Conservation (phyloP, 352 stramenopile genomes). For the Phytophthora quininea region DNA sequence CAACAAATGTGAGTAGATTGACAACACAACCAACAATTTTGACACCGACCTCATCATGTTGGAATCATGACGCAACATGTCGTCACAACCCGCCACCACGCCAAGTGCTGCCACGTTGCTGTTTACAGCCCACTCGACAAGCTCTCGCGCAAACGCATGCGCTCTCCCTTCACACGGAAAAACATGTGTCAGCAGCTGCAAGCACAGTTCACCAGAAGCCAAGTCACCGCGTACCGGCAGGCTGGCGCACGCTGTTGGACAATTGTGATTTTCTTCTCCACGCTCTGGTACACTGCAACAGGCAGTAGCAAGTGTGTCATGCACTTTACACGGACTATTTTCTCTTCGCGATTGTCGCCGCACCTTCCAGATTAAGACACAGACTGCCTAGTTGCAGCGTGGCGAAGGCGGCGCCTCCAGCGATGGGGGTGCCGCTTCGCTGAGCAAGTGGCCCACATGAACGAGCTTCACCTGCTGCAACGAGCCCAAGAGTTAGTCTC, state of each 20-base stretch:
- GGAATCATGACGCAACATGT: slow-evolving; percentile 82
- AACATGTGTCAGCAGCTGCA: background rate
- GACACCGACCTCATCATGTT: slow-evolving; percentile 70
- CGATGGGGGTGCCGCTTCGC: slow-evolving; percentile 66
- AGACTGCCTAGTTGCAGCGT: slow-evolving; percentile 47
- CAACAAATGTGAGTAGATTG: slow-evolving; percentile 5
- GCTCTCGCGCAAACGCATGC: slow-evolving; percentile 52
- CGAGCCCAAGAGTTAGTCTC: slow-evolving; percentile 9
- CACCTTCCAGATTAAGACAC: slow-evolving; percentile 84
- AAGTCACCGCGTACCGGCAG: slow-evolving; percentile 38
- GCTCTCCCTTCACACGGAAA: slow-evolving; percentile 51
- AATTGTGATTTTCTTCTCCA: slow-evolving; percentile 67
- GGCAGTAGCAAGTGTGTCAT: slow-evolving; percentile 1
- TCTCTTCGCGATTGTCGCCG: slow-evolving; percentile 8
- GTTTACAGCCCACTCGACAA: slow-evolving; percentile 57
- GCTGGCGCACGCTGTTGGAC: slow-evolving; percentile 76
- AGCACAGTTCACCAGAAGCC: background rate
- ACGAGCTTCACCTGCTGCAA: slow-evolving; percentile 46
- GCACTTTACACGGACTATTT: no score
- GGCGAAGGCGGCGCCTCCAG: slow-evolving; percentile 57
- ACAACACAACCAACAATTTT: slow-evolving; percentile 19
- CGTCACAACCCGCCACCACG: slow-evolving; percentile 69
- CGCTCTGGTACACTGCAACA: slow-evolving; percentile 65
- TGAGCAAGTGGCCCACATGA: slow-evolving; percentile 67
- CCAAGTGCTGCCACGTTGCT: slow-evolving; percentile 56